These are phyloP conservation scores for Zoysia japonica DNA, from an alignment of 176 grass and related monocot genomes.

Conservation along the genomic window DNA sequence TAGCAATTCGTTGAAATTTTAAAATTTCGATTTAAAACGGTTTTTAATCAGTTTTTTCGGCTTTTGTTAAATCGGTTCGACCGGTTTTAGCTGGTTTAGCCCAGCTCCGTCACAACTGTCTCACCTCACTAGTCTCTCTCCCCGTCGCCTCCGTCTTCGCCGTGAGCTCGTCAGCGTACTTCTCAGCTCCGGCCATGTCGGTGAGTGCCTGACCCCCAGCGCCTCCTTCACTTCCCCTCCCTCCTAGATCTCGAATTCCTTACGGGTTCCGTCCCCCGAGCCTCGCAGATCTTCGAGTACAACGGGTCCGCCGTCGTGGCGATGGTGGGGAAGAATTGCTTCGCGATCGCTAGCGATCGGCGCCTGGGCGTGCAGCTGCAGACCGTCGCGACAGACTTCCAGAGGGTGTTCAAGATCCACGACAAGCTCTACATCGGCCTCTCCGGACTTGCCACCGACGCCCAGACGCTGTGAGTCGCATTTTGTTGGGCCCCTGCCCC, in stretches of 20 bases:
- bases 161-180: not conserved
- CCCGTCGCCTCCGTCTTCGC: not conserved
- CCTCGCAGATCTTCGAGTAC: constrained; percentile 90
- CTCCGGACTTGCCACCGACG: constrained; percentile 87
- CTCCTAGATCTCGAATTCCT: constrained; percentile 17
- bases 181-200: constrained; percentile 48
- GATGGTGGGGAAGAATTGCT: constrained; percentile 98
- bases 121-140: not conserved
- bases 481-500: not conserved
- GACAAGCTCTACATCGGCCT: constrained; percentile 89
- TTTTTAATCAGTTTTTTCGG: no score
- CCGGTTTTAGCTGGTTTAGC: no score
- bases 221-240: not conserved
- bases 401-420: constrained; percentile 93
- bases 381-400: constrained; percentile 94
- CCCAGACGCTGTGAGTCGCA: constrained; percentile 74
- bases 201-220: constrained; percentile 2
- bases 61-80: no score
- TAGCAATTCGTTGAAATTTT: no score
- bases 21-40: no score
- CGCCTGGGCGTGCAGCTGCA: constrained; percentile 90
- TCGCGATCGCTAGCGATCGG: constrained; percentile 93
- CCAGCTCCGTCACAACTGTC: not conserved
- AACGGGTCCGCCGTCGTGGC: constrained; percentile 93
- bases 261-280: not conserved